Evolutionary conservation across 2,329 filamentous ascomycete genomes (phyloP), one percentile per base, ranked within the genome.

Genomic region (Phyllosticta paracitricarpa): DNA sequence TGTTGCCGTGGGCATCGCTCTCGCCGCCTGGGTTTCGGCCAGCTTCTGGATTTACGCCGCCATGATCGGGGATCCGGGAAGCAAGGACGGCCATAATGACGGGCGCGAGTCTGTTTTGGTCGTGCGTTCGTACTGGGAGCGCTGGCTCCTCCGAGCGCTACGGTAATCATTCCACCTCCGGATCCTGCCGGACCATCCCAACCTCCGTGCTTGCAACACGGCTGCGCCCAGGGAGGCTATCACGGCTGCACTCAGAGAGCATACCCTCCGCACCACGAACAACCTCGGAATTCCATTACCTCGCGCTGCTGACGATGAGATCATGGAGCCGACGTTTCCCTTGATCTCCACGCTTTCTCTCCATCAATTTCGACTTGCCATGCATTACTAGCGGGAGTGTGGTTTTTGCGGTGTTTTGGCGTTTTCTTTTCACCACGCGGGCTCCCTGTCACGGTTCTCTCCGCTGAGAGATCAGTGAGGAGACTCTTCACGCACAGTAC

Each of bases 1-100:
- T 51, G 70, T 85, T 56, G 82, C 82, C 59, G 71, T 84, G 10
- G 81, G 79, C 48, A 75, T 85, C 55, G 78, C 83, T 22, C 69
- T 84, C 14, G 79, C 80, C 1, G 78, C 80, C 5, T 86, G 83
- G 83, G 79, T 81, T 0, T 78, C 82, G 0, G 83, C 82, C 1
- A 80, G 77, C 22, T 87, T 86, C 73, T 86, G 84, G 84, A 73
- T 84, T 58, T 84, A 84, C 67, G 78, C 82, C 25, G 79, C 79
- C 66, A 81, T 86, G 10, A 73, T 87, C 56, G 84, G 84, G 4
- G 84, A 86, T 70, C 84, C 84, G 30, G 79, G 81, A 26, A 76
- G 75, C 63, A 78, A 74, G 6, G 81, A 83, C 66, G 77, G 77
- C 62, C 79, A 80, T 64, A 84, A 86, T 64, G 84, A 87, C 65